Percentiles rank a stretch among this genome's conserved stretches.
phyloP scores from a whole-genome alignment of 352 stramenopile genomes.

The Globisporangium megalacanthum region DNA sequence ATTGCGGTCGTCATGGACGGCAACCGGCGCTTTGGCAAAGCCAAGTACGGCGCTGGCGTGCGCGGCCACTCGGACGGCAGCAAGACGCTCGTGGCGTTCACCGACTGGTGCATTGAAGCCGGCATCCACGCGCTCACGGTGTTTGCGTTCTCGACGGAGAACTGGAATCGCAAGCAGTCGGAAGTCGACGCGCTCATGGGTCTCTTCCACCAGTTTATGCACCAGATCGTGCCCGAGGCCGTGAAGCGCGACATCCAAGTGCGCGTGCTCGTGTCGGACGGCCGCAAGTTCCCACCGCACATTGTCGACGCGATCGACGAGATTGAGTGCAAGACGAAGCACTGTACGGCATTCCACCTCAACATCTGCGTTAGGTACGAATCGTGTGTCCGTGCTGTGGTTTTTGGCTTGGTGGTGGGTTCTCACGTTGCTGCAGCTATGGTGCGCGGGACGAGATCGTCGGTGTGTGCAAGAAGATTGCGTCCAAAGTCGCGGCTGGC shows the following conservation, averaged over 20 bases:
- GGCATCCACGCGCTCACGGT: conserved; percentile 90
- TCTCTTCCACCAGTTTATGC: conserved; percentile 94
- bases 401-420: conserved; percentile 1
- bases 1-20: conserved; percentile 97
- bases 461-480: conserved; percentile 87
- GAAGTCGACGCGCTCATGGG: conserved; percentile 92
- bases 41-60: conserved; percentile 64
- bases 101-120: conserved; percentile 94
- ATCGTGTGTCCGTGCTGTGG: neutral
- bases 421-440: conserved; percentile 74
- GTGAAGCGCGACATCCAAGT: conserved; percentile 91
- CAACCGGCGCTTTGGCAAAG: conserved; percentile 93
- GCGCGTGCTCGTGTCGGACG: conserved; percentile 84
- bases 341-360: conserved; percentile 76
- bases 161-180: conserved; percentile 88
- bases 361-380: conserved; percentile 81
- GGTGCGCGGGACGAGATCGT: conserved; percentile 95
- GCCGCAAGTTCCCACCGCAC: conserved; percentile 58
- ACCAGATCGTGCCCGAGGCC: conserved; percentile 88
- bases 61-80: conserved; percentile 94
- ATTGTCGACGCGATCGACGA: conserved; percentile 60
- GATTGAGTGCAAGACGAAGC: conserved; percentile 85
- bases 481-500: conserved; percentile 69
- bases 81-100: conserved; percentile 93
- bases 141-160: conserved; percentile 96